phyloP scores from a whole-genome alignment of 306 rosid species.

The Potentilla sterilis region DNA sequence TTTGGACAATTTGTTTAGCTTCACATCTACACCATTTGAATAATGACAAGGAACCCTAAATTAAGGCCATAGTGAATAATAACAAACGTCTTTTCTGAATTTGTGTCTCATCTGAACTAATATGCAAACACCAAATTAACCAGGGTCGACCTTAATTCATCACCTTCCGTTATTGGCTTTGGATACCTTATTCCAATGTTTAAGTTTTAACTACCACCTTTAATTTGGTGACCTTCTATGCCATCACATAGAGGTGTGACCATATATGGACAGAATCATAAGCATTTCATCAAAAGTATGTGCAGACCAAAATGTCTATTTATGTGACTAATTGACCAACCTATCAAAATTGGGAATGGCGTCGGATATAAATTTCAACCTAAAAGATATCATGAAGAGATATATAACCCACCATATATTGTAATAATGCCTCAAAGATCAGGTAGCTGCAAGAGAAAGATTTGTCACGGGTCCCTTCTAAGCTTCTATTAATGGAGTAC shows the following conservation, averaged over 20 bases:
- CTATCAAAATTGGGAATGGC: not conserved
- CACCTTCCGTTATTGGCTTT: not conserved
- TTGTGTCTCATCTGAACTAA: too few relatives aligned
- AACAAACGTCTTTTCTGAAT: too few relatives aligned
- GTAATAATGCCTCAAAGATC: not conserved
- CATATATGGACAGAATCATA: not conserved
- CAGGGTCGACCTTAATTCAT: not conserved
- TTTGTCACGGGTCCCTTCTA: not conserved
- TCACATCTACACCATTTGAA: too few relatives aligned
- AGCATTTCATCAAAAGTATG: not conserved
- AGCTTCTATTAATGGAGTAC: not conserved
- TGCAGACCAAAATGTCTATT: not conserved
- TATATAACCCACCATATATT: not conserved
- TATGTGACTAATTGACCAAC: not conserved
- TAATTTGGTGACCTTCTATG: not conserved
- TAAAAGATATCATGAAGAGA: not conserved
- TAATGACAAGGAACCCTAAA: too few relatives aligned
- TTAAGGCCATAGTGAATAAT: too few relatives aligned
- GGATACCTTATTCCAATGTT: not conserved
- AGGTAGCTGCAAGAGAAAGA: not conserved
- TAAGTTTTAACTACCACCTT: not conserved
- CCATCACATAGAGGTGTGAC: not conserved
- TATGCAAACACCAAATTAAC: not conserved
- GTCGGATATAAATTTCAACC: not conserved
- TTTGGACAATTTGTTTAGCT: not conserved